Evolutionary conservation across 2,329 filamentous ascomycete species (phyloP).

Genomic region (Trichophyton simii): DNA sequence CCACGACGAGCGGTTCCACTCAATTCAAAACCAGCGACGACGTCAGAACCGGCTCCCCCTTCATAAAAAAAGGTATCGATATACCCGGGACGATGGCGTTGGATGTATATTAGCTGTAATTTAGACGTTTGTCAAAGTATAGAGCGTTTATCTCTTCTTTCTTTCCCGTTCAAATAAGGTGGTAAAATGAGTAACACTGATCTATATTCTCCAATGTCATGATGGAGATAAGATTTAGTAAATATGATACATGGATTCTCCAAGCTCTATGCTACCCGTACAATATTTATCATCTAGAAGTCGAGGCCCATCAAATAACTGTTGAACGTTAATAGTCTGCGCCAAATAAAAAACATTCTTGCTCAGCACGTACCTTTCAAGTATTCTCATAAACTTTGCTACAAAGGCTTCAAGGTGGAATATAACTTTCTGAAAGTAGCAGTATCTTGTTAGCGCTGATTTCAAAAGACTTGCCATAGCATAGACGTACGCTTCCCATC

Average conservation of each 20-base stretch:
- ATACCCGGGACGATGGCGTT: background rate
- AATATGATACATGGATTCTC: background rate
- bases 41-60: background rate
- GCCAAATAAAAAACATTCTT: background rate
- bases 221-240: background rate
- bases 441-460: slow-evolving; percentile 2
- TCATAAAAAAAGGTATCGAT: background rate
- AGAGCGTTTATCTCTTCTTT: background rate
- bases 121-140: background rate
- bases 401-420: slow-evolving; percentile 98
- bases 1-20: slow-evolving; percentile 55
- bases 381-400: slow-evolving; percentile 92
- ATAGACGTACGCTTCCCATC: slow-evolving; percentile 51
- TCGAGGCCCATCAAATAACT: slow-evolving; percentile 16
- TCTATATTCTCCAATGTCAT: background rate
- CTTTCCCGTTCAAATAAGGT: too few species aligned
- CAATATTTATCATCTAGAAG: slow-evolving; percentile 7
- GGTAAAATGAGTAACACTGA: too few species aligned
- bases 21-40: background rate
- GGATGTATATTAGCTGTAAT: slow-evolving; percentile 3
- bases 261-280: background rate
- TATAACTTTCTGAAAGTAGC: slow-evolving; percentile 60
- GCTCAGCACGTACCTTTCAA: slow-evolving; percentile 60
- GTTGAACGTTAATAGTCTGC: background rate
- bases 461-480: background rate